phyloP scores from a whole-genome alignment of 2,329 filamentous ascomycete genomes.

The Apiospora saccharicola region DNA sequence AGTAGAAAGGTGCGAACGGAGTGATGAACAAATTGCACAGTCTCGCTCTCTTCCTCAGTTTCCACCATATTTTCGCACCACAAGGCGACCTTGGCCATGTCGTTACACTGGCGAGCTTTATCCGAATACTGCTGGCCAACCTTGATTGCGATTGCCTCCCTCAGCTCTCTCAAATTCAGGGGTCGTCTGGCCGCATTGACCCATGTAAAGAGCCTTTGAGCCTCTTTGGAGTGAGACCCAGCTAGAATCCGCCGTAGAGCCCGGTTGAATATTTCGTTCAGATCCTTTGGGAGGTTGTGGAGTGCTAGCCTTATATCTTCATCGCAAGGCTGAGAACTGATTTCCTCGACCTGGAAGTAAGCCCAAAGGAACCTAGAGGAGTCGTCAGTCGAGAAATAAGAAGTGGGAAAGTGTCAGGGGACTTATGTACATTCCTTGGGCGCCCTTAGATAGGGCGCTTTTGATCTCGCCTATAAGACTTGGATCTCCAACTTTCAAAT shows the following conservation, averaged over 20 bases:
- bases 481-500: neutral
- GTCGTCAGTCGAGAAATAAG: neutral
- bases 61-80: conserved; percentile 13
- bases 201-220: neutral
- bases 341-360: conserved; percentile 20
- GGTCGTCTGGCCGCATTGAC: neutral
- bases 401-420: no score
- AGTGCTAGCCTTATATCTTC: neutral
- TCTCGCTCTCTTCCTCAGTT: neutral
- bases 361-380: neutral
- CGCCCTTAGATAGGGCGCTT: neutral
- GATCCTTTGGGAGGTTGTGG: neutral
- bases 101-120: neutral
- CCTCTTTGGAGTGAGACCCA: neutral
- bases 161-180: neutral
- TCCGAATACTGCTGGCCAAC: neutral
- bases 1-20: neutral
- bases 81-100: neutral
- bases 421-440: conserved; percentile 12
- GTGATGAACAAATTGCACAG: neutral
- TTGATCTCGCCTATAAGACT: neutral
- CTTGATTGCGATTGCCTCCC: neutral
- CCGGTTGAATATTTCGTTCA: neutral
- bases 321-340: neutral
- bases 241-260: neutral